Percentiles rank a stretch among this genome's conserved stretches.
These are phyloP conservation scores for Cordyceps tenuipes DNA, from an alignment of 2,329 filamentous ascomycete species.

Conservation along the genomic window DNA sequence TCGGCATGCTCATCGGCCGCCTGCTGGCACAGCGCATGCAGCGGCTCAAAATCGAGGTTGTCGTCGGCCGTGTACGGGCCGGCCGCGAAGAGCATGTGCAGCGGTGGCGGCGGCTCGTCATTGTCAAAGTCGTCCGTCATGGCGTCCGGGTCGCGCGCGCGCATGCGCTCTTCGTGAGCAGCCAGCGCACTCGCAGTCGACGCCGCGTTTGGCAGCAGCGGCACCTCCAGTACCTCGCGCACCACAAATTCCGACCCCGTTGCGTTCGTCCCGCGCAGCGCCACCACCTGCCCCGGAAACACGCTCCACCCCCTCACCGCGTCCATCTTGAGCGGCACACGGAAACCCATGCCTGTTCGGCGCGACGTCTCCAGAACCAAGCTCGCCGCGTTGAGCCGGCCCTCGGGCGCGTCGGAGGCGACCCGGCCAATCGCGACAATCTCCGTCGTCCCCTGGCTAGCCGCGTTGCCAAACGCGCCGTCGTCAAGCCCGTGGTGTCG, in stretches of 20 bases:
- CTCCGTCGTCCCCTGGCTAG: conserved; percentile 74
- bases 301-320: conserved; percentile 64
- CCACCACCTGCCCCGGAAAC: conserved; percentile 92
- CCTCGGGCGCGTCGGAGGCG: conserved; percentile 77
- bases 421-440: conserved; percentile 88
- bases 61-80: conserved; percentile 91
- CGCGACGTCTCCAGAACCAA: conserved; percentile 83
- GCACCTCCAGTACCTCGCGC: conserved; percentile 65
- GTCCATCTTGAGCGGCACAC: conserved; percentile 72
- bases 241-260: conserved; percentile 78
- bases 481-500: conserved; percentile 70
- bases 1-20: conserved; percentile 71
- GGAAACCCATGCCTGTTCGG: conserved; percentile 70
- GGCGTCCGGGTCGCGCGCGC: conserved; percentile 48
- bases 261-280: conserved; percentile 76
- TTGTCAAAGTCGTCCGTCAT: conserved; percentile 38
- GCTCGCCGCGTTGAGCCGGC: conserved; percentile 76
- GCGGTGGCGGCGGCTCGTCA: conserved; percentile 44
- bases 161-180: conserved; percentile 59
- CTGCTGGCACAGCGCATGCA: conserved; percentile 71
- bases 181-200: conserved; percentile 59
- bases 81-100: conserved; percentile 69
- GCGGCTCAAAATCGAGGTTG: conserved; percentile 81
- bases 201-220: conserved; percentile 65
- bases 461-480: conserved; percentile 77